These are phyloP conservation scores for Neonectria punicea DNA, from an alignment of 2,329 filamentous ascomycete species.

Conservation along the genomic window DNA sequence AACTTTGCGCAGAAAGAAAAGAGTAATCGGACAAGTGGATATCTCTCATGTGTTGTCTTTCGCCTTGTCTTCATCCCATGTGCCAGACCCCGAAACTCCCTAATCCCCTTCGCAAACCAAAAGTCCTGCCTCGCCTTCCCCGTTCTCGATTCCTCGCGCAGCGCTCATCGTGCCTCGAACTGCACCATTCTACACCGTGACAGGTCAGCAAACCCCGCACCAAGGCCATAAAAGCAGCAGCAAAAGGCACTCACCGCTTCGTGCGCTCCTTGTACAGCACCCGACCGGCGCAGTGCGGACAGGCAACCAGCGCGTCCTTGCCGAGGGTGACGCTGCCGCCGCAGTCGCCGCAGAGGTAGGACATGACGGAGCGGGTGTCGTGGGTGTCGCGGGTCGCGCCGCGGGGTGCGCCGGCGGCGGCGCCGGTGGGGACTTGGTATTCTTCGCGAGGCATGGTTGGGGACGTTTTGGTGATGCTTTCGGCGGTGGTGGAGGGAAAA, in stretches of 20 bases:
- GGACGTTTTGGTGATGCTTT: not conserved
- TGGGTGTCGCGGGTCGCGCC: constrained; percentile 54
- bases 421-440: constrained; percentile 76
- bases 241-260: constrained; percentile 76
- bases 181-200: constrained; percentile 83
- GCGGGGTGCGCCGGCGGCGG: constrained; percentile 51
- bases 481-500: constrained; percentile 24
- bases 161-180: constrained; percentile 84
- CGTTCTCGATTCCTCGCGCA: not conserved
- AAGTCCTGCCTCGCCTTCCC: constrained; percentile 17
- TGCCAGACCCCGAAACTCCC: constrained; percentile 43
- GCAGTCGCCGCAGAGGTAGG: constrained; percentile 58
- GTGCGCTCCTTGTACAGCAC: constrained; percentile 98
- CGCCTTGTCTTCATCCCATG: constrained; percentile 26
- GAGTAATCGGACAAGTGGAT: constrained; percentile 23
- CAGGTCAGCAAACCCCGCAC: constrained; percentile 17
- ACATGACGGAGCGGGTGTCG: constrained; percentile 51
- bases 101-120: constrained; percentile 22
- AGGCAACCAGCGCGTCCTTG: constrained; percentile 61
- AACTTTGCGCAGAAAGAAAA: constrained; percentile 31
- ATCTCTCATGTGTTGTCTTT: constrained; percentile 22
- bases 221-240: not conserved
- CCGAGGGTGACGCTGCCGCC: constrained; percentile 53
- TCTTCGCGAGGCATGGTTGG: constrained; percentile 74
- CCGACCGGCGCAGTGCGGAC: constrained; percentile 81